These are phyloP conservation scores for Aureobasidium sp. DNA, from an alignment of 2,329 filamentous ascomycete genomes.

Conservation along the genomic window DNA sequence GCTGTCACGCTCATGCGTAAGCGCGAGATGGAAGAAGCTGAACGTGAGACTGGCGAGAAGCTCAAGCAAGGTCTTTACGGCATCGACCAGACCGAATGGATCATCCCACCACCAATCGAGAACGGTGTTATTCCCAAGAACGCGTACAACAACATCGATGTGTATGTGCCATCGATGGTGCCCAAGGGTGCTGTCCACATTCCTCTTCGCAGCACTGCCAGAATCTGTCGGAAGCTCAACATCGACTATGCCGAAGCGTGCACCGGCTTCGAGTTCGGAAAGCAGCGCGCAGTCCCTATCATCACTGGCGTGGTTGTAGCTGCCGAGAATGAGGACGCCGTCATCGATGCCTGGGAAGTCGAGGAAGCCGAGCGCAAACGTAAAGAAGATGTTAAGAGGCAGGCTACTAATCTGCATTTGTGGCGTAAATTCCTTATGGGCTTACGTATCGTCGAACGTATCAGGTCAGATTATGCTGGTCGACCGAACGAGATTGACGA, in stretches of 20 bases:
- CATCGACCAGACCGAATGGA: constrained; percentile 84
- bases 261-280: constrained; percentile 92
- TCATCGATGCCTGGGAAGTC: constrained; percentile 67
- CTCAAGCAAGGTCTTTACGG: constrained; percentile 81
- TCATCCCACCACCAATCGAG: constrained; percentile 78
- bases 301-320: constrained; percentile 87
- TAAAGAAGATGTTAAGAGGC: constrained; percentile 77
- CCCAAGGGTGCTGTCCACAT: constrained; percentile 78
- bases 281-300: constrained; percentile 86
- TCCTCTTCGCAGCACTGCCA: constrained; percentile 66
- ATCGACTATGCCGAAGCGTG: constrained; percentile 93
- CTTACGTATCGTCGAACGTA: constrained; percentile 70
- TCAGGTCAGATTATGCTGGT: constrained; percentile 68
- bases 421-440: constrained; percentile 90
- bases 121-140: constrained; percentile 90
- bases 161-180: constrained; percentile 91
- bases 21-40: constrained; percentile 79
- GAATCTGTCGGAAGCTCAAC: constrained; percentile 73
- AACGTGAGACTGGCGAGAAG: constrained; percentile 73
- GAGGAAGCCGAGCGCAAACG: constrained; percentile 69
- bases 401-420: constrained; percentile 62
- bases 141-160: constrained; percentile 90
- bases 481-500: constrained; percentile 38
- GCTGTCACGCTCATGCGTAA: constrained; percentile 83
- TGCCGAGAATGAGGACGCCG: constrained; percentile 63